Conservation (phyloP, 495 filamentous ascomycete genomes). For the Aspergillus saccharolyticus region DNA sequence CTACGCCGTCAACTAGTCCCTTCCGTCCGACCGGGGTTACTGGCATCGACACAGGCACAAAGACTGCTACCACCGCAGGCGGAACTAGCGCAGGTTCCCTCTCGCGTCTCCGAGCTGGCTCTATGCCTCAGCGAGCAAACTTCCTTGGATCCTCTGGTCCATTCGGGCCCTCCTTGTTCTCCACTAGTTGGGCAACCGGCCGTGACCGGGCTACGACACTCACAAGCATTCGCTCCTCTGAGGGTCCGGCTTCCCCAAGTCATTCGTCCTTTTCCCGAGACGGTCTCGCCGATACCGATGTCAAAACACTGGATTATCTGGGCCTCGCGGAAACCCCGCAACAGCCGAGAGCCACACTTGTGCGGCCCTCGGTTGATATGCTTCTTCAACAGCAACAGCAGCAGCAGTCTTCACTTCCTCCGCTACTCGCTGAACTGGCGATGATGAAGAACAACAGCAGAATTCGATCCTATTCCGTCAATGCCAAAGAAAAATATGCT, state of each 20-base stretch:
- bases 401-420: conserved; percentile 53
- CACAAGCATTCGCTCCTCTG: conserved; percentile 81
- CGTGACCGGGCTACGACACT: conserved; percentile 80
- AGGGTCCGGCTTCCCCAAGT: conserved; percentile 80
- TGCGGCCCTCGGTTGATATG: conserved; percentile 46
- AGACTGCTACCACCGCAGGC: conserved; percentile 38
- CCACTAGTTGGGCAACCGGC: conserved; percentile 71
- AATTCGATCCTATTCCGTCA: conserved; percentile 95
- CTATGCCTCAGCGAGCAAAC: conserved; percentile 83
- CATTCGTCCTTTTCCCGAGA: conserved; percentile 88
- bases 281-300: conserved; percentile 80
- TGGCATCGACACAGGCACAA: conserved; percentile 55
- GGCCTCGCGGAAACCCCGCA: conserved; percentile 93
- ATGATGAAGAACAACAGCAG: conserved; percentile 77
- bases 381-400: conserved; percentile 50
- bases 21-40: conserved; percentile 75
- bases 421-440: conserved; percentile 73
- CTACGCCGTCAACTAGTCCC: conserved; percentile 86
- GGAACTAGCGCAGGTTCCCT: conserved; percentile 63
- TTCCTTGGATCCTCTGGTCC: conserved; percentile 59
- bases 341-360: conserved; percentile 65
- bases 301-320: conserved; percentile 92
- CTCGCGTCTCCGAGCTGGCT: conserved; percentile 87
- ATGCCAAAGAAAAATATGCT: conserved; percentile 96
- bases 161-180: conserved; percentile 86